Percentiles rank a stretch among this genome's conserved stretches.
Evolutionary conservation across 2,329 filamentous ascomycete species (phyloP).

Genomic region (Escovopsis weberi): DNA sequence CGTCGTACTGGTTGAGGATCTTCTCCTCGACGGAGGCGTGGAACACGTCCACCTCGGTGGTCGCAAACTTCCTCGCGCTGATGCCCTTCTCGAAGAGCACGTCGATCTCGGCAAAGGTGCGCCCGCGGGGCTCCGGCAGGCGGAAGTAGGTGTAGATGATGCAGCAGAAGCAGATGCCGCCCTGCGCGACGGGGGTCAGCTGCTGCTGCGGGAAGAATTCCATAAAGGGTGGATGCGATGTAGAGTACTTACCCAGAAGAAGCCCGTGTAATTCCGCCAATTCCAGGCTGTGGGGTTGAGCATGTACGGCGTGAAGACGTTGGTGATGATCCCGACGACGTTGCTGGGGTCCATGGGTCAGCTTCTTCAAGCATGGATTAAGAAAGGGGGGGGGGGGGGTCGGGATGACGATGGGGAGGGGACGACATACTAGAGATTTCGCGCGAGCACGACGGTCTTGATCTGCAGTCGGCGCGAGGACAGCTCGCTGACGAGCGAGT

Average conservation of each 20-base stretch:
- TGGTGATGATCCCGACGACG: conserved; percentile 66
- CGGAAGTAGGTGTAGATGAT: conserved; percentile 53
- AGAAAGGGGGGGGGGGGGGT: too few species aligned
- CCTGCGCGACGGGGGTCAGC: conserved; percentile 22
- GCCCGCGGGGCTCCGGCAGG: conserved; percentile 58
- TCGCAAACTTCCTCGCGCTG: conserved; percentile 57
- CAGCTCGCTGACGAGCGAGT: conserved; percentile 74
- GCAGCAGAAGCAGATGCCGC: conserved; percentile 64
- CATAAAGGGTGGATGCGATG: too few species aligned
- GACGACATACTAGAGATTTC: conserved; percentile 51
- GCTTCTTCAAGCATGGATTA: neutral
- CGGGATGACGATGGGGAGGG: neutral
- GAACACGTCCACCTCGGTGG: conserved; percentile 42
- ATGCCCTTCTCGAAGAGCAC: conserved; percentile 64
- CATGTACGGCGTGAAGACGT: conserved; percentile 82
- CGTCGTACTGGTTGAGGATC: conserved; percentile 34
- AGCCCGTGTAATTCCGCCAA: conserved; percentile 76
- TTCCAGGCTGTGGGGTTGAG: conserved; percentile 76
- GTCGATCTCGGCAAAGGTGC: conserved; percentile 77
- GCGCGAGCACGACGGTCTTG: conserved; percentile 80
- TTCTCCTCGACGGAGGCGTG: conserved; percentile 33
- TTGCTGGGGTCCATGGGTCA: conserved; percentile 34
- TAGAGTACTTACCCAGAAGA: conserved; percentile 51
- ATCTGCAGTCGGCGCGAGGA: conserved; percentile 73
- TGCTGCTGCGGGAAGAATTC: too few species aligned